phyloP scores from a whole-genome alignment of 2,329 filamentous ascomycete species.

The Elsinoe necatrix region DNA sequence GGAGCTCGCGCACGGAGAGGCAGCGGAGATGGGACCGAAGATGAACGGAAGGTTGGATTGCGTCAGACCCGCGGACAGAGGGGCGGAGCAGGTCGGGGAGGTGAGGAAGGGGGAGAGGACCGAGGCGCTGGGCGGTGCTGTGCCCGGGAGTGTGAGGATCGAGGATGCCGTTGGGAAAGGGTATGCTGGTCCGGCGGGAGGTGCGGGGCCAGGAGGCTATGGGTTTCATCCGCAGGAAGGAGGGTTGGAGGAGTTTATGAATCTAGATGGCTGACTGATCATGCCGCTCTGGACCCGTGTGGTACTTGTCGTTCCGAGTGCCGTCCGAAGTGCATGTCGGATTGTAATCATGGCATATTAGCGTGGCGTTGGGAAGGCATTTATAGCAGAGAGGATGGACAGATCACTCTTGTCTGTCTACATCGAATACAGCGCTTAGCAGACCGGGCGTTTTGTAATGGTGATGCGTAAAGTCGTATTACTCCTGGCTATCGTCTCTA shows the following conservation, averaged over 20 bases:
- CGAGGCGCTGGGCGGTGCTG: conserved; percentile 36
- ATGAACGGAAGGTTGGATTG: conserved; percentile 33
- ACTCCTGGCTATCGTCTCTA: neutral
- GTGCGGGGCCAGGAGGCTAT: neutral
- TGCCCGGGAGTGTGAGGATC: conserved; percentile 33
- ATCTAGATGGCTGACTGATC: conserved; percentile 32
- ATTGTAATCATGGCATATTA: neutral
- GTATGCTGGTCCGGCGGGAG: neutral
- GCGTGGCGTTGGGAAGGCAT: neutral
- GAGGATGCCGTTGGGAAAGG: conserved; percentile 26
- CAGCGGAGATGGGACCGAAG: conserved; percentile 28
- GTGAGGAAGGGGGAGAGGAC: conserved; percentile 20
- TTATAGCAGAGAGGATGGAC: neutral
- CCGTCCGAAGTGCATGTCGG: too few species aligned
- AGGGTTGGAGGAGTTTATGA: conserved; percentile 36
- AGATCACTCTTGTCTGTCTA: neutral
- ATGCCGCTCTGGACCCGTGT: too few species aligned
- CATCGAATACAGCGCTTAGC: too few species aligned
- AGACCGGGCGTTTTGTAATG: too few species aligned
- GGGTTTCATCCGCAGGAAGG: conserved; percentile 12
- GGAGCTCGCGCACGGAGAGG: conserved; percentile 25
- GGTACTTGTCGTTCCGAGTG: too few species aligned
- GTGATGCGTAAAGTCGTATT: neutral
- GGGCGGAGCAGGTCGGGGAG: conserved; percentile 5
- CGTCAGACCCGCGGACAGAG: conserved; percentile 17